These are phyloP conservation scores for Tulasnella sp. DNA, from an alignment of 768 basidiomycete species.

Conservation along the genomic window DNA sequence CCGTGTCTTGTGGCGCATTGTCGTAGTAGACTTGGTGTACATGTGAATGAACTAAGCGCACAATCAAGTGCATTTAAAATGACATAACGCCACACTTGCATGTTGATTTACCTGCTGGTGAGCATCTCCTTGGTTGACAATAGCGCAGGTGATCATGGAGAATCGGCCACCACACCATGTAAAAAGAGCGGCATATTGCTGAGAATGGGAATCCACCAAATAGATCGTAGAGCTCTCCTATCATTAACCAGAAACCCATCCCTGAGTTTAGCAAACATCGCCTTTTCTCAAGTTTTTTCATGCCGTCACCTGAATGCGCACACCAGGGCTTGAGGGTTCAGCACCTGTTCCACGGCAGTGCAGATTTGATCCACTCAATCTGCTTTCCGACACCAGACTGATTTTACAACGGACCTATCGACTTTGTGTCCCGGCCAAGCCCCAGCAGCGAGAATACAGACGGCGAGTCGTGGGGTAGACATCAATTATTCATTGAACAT, in stretches of 20 bases:
- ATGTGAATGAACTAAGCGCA: not conserved
- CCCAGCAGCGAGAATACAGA: no score
- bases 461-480: no score
- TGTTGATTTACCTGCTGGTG: no score
- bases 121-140: no score
- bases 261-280: no score
- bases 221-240: not conserved
- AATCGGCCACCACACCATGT: no score
- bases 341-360: no score
- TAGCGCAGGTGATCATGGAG: no score
- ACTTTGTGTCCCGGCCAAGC: not conserved
- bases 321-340: no score
- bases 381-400: not conserved
- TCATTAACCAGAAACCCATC: not conserved
- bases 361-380: slow-evolving; percentile 21
- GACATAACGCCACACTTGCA: not conserved
- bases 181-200: not conserved
- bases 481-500: no score
- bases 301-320: no score
- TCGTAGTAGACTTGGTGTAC: not conserved
- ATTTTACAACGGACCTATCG: not conserved
- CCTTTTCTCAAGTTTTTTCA: no score
- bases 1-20: not conserved
- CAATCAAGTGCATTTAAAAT: not conserved
- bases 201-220: not conserved